Percentiles rank a stretch among this genome's conserved stretches.
These are phyloP conservation scores for Wickerhamomyces xylosicus DNA, from an alignment of 805 yeast species.

Conservation along the genomic window DNA sequence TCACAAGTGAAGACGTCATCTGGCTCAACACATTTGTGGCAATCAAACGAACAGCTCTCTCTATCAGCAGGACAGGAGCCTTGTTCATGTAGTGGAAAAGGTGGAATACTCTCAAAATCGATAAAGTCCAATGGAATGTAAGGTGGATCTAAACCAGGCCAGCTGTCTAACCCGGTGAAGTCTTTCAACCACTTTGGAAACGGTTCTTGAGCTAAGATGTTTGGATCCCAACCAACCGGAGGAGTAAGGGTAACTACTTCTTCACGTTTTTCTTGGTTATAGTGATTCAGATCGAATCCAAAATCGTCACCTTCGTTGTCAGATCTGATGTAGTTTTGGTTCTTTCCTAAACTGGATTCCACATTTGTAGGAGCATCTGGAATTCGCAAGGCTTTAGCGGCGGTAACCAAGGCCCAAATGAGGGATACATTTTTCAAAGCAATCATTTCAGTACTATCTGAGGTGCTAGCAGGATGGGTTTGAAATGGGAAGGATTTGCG, in stretches of 20 bases:
- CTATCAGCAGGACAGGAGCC: slow-evolving; percentile 51
- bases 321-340: too few species aligned
- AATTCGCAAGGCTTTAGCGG: background rate
- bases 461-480: too few species aligned
- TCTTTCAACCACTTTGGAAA: slow-evolving; percentile 75
- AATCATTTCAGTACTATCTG: background rate
- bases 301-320: background rate
- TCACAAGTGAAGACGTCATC: slow-evolving; percentile 77
- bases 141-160: slow-evolving; percentile 90
- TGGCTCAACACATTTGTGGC: slow-evolving; percentile 62
- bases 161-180: slow-evolving; percentile 59
- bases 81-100: slow-evolving; percentile 34
- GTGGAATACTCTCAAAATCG: slow-evolving; percentile 43
- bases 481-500: too few species aligned
- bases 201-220: slow-evolving; percentile 25
- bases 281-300: background rate
- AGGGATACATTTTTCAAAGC: background rate
- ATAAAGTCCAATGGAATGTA: slow-evolving; percentile 73
- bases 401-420: background rate
- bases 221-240: slow-evolving; percentile 20
- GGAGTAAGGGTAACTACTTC: slow-evolving; percentile 3
- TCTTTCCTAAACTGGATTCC: too few species aligned
- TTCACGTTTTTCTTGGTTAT: background rate
- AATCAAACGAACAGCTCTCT: slow-evolving; percentile 73
- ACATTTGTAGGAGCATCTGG: background rate